These are phyloP conservation scores for Fusarium caatingaense DNA, from an alignment of 2,329 filamentous ascomycete genomes.

Conservation along the genomic window DNA sequence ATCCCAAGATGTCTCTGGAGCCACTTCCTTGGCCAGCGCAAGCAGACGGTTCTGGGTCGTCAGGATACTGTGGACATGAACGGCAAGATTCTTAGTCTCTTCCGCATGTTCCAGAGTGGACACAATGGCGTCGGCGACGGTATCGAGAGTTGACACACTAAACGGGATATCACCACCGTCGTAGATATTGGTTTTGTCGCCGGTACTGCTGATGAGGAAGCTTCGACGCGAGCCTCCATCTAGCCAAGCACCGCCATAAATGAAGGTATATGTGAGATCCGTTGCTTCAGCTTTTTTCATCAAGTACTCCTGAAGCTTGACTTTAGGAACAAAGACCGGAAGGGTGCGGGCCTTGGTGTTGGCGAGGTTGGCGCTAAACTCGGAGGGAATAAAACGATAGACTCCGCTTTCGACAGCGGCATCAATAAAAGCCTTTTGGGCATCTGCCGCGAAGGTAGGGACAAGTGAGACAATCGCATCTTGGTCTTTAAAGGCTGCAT, in stretches of 20 bases:
- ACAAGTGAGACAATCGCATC: not conserved
- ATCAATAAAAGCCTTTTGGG: not conserved
- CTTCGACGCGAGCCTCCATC: not conserved
- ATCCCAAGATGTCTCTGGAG: not conserved
- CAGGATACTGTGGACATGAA: not conserved
- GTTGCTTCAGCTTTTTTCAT: too few species aligned
- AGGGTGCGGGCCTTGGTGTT: not conserved
- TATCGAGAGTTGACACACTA: not conserved
- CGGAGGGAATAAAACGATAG: not conserved
- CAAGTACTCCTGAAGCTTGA: not conserved
- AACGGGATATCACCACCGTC: not conserved
- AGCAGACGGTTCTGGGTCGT: not conserved
- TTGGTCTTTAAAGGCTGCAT: too few species aligned
- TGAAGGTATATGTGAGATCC: not conserved
- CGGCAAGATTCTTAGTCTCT: not conserved
- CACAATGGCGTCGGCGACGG: not conserved
- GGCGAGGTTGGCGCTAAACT: not conserved
- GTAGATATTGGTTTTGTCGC: not conserved
- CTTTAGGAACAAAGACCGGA: not conserved
- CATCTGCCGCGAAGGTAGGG: not conserved
- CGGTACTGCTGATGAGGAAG: not conserved
- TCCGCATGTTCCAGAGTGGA: not conserved
- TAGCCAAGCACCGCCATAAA: not conserved
- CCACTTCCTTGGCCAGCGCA: not conserved
- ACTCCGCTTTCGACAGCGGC: not conserved